Base-by-base conservation (phyloP, 768 basidiomycete genomes). In the Phallus indusiatus region DNA sequence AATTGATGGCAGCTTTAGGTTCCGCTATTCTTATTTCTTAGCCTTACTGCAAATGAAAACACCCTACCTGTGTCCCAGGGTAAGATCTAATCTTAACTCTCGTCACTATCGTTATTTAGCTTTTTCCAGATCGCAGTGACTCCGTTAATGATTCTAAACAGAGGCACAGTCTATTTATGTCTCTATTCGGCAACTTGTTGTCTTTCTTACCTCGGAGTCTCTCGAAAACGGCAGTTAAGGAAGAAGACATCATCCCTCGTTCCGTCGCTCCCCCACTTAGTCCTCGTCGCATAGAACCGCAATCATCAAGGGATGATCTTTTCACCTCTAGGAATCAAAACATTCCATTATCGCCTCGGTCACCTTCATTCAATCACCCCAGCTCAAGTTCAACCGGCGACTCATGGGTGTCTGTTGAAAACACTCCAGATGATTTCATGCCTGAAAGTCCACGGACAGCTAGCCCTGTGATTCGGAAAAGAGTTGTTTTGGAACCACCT, bases 1-100 rank as follows among this genome's bases (percentile, higher is more conserved):
- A n/a, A n/a, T n/a, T n/a, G n/a, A n/a, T n/a, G n/a, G n/a, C n/a
- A 75, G 74, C 74, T 68, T 75, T 59, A 72, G 55, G 55, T 88
- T 8, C 96, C 96, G 2, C 71, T 99, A 33, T 99, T 95, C 73
- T 73, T 99, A 34, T 99, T 99, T 77, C 75, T 99, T 60, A 95
- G 93, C 67, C 75, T 99, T 55, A 94, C 91, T 62, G 95, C 96
- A 16, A 98, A 97, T 63, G 96, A 99, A 69, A 92, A 98, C 66
- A 91, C 94, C 1, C 78, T 98, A 16, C 96, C 96, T 5, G 77
- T 78, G 21, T 80, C 84, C n/a, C 69, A 80, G 28, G 76, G 83
- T 82, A 67, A 60, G 68, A 55, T 18, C 17, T 10, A 10, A 9
- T 59, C 68, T 89, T 67, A 83, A 85, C 60, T 81, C 84, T 47